phyloP scores from a whole-genome alignment of 2,329 filamentous ascomycete genomes.

The Nemania diffusa region DNA sequence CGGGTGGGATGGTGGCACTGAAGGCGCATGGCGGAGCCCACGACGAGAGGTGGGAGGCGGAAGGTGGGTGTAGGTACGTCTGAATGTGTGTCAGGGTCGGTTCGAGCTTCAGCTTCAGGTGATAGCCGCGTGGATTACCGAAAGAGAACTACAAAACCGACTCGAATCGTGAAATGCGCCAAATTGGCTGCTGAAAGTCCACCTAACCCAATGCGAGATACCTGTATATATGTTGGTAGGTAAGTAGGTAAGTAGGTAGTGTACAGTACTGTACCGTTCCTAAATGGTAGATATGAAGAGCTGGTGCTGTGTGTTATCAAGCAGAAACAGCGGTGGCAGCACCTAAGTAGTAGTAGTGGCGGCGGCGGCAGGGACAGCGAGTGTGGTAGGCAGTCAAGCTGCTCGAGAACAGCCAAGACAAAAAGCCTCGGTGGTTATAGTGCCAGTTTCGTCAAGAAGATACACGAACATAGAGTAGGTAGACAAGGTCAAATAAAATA shows the following conservation, averaged over 20 bases:
- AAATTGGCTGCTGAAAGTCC: neutral
- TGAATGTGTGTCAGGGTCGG: neutral
- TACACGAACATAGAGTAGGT: too few relatives aligned
- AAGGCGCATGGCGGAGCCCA: constrained; percentile 39
- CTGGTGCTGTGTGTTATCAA: neutral
- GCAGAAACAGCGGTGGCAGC: neutral
- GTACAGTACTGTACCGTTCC: neutral
- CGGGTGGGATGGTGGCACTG: constrained; percentile 33
- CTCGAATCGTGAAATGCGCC: constrained; percentile 10
- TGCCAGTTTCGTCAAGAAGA: too few relatives aligned
- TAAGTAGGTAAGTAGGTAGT: too few relatives aligned
- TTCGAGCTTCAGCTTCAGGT: neutral
- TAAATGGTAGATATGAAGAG: neutral
- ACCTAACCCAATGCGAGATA: neutral
- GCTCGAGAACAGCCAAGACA: too few relatives aligned
- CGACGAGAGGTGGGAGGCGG: constrained; percentile 10
- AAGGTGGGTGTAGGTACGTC: neutral
- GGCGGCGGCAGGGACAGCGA: too few relatives aligned
- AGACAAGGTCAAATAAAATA: too few relatives aligned
- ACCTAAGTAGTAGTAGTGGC: too few relatives aligned
- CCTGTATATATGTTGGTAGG: neutral
- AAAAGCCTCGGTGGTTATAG: too few relatives aligned
- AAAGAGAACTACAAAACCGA: constrained; percentile 18
- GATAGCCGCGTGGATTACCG: neutral
- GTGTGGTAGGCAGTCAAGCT: too few relatives aligned